Percentiles rank a stretch among this genome's conserved stretches.
phyloP scores from a whole-genome alignment of 1,284 basidiomycete species.

The Sphaerobolus stellatus region DNA sequence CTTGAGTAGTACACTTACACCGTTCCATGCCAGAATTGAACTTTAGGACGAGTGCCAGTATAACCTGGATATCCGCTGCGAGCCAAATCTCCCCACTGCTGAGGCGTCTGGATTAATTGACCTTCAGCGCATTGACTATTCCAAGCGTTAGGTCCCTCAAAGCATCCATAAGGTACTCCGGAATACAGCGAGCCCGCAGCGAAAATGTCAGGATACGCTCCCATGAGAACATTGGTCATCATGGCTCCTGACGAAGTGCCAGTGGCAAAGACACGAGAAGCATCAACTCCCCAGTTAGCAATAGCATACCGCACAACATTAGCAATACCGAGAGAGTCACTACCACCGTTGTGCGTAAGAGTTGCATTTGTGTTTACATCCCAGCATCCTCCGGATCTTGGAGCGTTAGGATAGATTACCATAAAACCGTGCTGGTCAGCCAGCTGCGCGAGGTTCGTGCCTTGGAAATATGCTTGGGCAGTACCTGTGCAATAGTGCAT shows the following conservation, averaged over 20 bases:
- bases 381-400: constrained; percentile 51
- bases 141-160: constrained; percentile 48
- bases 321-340: constrained; percentile 54
- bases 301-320: constrained; percentile 51
- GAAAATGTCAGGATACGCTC: constrained; percentile 57
- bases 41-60: constrained; percentile 50
- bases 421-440: constrained; percentile 49
- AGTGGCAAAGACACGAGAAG: constrained; percentile 46
- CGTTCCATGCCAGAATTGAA: constrained; percentile 58
- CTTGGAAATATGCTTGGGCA: constrained; percentile 50
- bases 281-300: constrained; percentile 45
- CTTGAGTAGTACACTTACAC: constrained; percentile 32
- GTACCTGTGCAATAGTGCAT: constrained; percentile 53
- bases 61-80: constrained; percentile 48
- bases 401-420: constrained; percentile 47
- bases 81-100: constrained; percentile 50
- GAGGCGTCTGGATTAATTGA: constrained; percentile 42
- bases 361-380: constrained; percentile 52
- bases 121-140: constrained; percentile 48
- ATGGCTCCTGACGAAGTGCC: constrained; percentile 58
- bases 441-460: constrained; percentile 47
- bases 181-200: constrained; percentile 48
- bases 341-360: constrained; percentile 52
- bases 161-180: constrained; percentile 57
- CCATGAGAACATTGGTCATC: constrained; percentile 58